A percentile compares a stretch with the other conserved stretches of the same genome.
Evolutionary conservation across 805 yeast species (phyloP).

Genomic region (Yarrowia sp.): DNA sequence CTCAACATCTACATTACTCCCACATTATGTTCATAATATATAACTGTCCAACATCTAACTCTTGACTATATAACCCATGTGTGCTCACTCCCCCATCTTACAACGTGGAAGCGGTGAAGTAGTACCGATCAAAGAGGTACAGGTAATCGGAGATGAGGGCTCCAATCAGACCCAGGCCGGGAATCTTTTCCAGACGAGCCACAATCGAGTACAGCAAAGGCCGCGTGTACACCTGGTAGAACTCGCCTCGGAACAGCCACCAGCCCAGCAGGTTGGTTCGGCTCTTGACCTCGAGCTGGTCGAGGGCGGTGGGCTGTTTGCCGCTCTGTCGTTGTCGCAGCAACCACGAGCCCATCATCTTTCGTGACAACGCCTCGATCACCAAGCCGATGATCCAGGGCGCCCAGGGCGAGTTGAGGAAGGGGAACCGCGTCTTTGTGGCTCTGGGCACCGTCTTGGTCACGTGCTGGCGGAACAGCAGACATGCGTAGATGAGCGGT

Average conservation of each 20-base stretch:
- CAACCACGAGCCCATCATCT: slow-evolving; percentile 42
- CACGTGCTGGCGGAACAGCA: slow-evolving; percentile 44
- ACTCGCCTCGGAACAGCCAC: slow-evolving; percentile 53
- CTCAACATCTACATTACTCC: too few relatives aligned
- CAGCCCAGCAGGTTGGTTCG: slow-evolving; percentile 49
- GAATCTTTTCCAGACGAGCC: slow-evolving; percentile 46
- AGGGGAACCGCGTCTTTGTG: slow-evolving; percentile 37
- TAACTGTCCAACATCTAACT: not conserved
- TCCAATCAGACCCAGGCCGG: slow-evolving; percentile 49
- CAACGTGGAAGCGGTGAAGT: slow-evolving; percentile 48
- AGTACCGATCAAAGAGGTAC: slow-evolving; percentile 52
- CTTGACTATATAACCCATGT: not conserved
- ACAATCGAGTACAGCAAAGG: slow-evolving; percentile 47
- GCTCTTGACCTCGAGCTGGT: slow-evolving; percentile 47
- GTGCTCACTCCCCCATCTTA: not conserved
- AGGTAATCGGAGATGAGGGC: slow-evolving; percentile 51
- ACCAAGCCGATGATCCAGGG: slow-evolving; percentile 53
- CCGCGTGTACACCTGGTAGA: slow-evolving; percentile 49
- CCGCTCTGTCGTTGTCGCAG: slow-evolving; percentile 42
- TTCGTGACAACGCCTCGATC: slow-evolving; percentile 49
- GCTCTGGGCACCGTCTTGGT: slow-evolving; percentile 7
- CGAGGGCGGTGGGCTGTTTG: slow-evolving; percentile 47
- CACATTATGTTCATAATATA: too few relatives aligned
- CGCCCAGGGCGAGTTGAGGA: slow-evolving; percentile 48
- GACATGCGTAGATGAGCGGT: slow-evolving; percentile 52